Base-by-base conservation (phyloP, 2,329 filamentous ascomycete genomes). In the Sporothrix globosa region DNA sequence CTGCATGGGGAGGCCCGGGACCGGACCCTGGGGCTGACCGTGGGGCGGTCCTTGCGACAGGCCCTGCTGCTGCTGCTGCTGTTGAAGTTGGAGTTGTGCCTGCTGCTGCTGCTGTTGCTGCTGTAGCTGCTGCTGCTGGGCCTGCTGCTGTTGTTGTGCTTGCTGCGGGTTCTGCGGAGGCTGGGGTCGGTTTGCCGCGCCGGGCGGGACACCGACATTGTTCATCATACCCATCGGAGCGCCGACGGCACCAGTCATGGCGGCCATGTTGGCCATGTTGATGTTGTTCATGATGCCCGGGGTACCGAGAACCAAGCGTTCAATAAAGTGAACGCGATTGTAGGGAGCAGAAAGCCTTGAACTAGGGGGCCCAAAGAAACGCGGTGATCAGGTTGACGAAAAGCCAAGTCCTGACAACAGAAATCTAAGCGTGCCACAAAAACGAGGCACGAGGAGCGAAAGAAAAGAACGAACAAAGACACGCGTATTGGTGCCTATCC, bases 201-300 rank as follows among this genome's bases (percentile, higher is more conserved):
- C 74, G 52, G 79, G 79, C 54, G 74, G 75, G 44, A 78, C 72
- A 52, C 76, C 79, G 77, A 84, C 82, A 77, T 88, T 90, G 78
- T 87, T 88, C 88, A 90, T 91, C 85, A 90, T 90, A 77, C 86
- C 85, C 77, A 89, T 87, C 46, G 85, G 84, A 69, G 83, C 83
- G 74, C 89, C 89, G 72, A 91, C 88, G 68, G 88, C 87, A 61
- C 87, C 88, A 72, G 88, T 89, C 86, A 90, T 88, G 79, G 86
- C 83, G 78, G 85, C 87, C 87, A 92, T 92, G 77, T 84, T 86
- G 77, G 85, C 86, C 89, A 93, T 91, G 77, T 87, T 84, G 76
- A 85, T 82, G 82, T 87, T 90, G 83, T 87, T 90, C 86, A 88
- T 88, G 76, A 78, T 77, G 53, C 21, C 6, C 30, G 17, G 41